Evolutionary conservation across 176 grass and related monocot genomes (phyloP), one percentile per base, ranked within the genome.

Genomic region (Lolium multiflorum): DNA sequence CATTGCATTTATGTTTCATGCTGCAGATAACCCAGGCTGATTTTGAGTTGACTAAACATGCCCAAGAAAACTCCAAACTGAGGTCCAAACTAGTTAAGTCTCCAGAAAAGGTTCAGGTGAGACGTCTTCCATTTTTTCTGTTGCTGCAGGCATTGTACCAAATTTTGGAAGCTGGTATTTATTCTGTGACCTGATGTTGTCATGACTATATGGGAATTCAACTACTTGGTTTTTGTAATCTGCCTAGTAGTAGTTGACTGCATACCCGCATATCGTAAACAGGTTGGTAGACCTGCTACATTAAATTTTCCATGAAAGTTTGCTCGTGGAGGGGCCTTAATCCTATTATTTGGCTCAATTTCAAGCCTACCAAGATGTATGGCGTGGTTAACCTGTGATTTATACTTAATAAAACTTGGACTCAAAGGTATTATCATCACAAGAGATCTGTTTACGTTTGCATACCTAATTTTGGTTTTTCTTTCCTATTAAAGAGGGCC

Each of bases 21-120:
- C 21, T 74, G 22, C 71, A 74, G 71, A 74, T 50, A 26, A 74
- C 71, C 20, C 44, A 50, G 22, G 71, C 71, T 14, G 71, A 74
- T 50, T 74, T 74, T 74, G 71, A 74, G 6, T 74, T 74, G 46
- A 74, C 46, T 79, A 95, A 92, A 70, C 73, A 89, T 83, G 89
- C 71, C 2, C 88, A 92, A 92, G 93, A 98, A 86, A 95, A 95
- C 63, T 78, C 87, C 39, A 92, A 87, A 49, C 71, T 94, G 49
- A 75, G 68, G 39, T 89, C 91, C 74, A 90, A 94, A 84, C 64
- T 98, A 79, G 96, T 98, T 21, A 84, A 92, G 46, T 95, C 96
- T 5, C 96, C 96, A n/a, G 96, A 95, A 72, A 98, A 92, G 81
- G 74, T 94, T 81, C 90, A 92, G 88, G 96, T 98, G 28, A 39